phyloP scores from a whole-genome alignment of 2,329 filamentous ascomycete genomes.

The Sporothrix globosa region DNA sequence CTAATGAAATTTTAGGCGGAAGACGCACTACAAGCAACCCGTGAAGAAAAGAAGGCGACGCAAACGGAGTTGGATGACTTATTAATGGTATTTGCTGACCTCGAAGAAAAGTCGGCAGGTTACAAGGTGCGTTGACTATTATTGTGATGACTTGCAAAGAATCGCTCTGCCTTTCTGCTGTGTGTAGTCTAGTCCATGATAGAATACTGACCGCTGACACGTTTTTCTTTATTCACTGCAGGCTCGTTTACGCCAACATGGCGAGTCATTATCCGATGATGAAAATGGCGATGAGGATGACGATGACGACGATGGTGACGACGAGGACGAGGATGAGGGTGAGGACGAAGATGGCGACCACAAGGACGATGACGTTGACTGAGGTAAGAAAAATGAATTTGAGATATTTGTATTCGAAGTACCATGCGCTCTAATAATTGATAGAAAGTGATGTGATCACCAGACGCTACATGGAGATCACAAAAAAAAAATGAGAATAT shows the following conservation, averaged over 20 bases:
- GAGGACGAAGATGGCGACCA: constrained; percentile 38
- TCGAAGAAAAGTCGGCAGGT: constrained; percentile 74
- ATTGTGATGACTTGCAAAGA: constrained; percentile 23
- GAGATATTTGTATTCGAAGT: background rate
- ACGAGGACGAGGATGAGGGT: constrained; percentile 39
- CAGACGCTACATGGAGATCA: too few relatives aligned
- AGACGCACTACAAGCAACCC: constrained; percentile 51
- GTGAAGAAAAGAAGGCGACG: constrained; percentile 63
- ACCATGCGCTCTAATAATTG: background rate
- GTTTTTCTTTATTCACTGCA: constrained; percentile 39
- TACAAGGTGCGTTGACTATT: constrained; percentile 65
- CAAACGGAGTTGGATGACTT: constrained; percentile 80
- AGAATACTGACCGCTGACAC: background rate
- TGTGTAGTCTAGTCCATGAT: background rate
- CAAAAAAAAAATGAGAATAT: background rate
- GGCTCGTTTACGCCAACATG: constrained; percentile 65
- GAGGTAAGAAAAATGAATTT: constrained; percentile 23
- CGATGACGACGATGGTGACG: constrained; percentile 55
- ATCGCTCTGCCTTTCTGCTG: constrained; percentile 3
- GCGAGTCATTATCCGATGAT: constrained; percentile 74
- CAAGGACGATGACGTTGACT: constrained; percentile 42
- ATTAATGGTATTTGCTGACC: constrained; percentile 76
- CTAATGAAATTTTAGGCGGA: constrained; percentile 40
- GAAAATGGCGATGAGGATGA: constrained; percentile 67
- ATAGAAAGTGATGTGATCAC: background rate